These are phyloP conservation scores for Diutina siamensis DNA, from an alignment of 1,139 yeast species.

Conservation along the genomic window DNA sequence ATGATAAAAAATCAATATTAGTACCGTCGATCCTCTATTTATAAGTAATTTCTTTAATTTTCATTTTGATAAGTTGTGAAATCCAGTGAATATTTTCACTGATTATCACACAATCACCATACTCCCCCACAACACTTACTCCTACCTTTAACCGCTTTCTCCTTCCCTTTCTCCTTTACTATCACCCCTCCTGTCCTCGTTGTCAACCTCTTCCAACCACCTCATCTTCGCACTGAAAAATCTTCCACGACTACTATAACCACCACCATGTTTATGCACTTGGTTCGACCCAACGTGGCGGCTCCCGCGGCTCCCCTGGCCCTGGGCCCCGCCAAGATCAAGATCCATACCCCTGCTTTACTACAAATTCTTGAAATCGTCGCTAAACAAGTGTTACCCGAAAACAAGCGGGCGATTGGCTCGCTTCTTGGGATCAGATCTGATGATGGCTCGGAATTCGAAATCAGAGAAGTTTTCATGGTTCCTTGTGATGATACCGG, in stretches of 20 bases:
- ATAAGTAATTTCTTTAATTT: too few species aligned
- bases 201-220: too few species aligned
- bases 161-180: too few species aligned
- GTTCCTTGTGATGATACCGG: slow-evolving; percentile 80
- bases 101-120: too few species aligned
- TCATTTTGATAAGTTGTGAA: too few species aligned
- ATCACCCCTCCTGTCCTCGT: too few species aligned
- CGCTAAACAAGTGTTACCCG: slow-evolving; percentile 30
- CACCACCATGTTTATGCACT: slow-evolving; percentile 25
- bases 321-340: slow-evolving; percentile 37
- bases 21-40: too few species aligned
- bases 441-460: slow-evolving; percentile 75
- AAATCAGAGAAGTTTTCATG: slow-evolving; percentile 66
- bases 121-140: too few species aligned
- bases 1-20: too few species aligned
- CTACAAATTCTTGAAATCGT: slow-evolving; percentile 51
- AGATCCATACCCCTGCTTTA: slow-evolving; percentile 58
- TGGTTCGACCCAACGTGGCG: slow-evolving; percentile 48
- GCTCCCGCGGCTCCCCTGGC: slow-evolving; percentile 42
- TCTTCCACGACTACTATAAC: slow-evolving; percentile 9
- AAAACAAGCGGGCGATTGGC: slow-evolving; percentile 61
- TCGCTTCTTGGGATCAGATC: slow-evolving; percentile 74
- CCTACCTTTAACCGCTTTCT: too few species aligned
- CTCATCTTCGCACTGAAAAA: slow-evolving; percentile 3
- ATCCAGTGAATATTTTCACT: too few species aligned